These are phyloP conservation scores for Gossypium arboreum DNA, from an alignment of 345 rosid genomes.

Conservation along the genomic window DNA sequence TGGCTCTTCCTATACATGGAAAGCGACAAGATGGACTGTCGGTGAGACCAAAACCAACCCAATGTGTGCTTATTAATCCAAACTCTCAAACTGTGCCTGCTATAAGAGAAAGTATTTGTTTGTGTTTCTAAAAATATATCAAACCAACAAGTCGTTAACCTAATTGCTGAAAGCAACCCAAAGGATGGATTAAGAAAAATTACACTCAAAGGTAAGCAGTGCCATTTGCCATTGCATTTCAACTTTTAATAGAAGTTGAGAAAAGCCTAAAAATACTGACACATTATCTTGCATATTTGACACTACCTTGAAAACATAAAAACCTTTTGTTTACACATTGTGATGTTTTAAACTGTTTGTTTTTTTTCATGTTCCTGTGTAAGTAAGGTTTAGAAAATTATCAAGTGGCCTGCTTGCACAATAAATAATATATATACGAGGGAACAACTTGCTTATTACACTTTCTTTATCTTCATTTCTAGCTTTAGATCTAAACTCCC, in stretches of 20 bases:
- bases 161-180: neutral
- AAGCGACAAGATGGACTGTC: neutral
- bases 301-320: conserved; percentile 24
- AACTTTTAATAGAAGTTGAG: neutral
- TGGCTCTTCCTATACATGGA: neutral
- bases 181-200: neutral
- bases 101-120: no score
- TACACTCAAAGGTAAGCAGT: neutral
- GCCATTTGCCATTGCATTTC: neutral
- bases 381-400: neutral
- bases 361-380: neutral
- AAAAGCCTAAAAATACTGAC: neutral
- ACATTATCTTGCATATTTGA: neutral
- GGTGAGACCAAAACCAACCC: neutral
- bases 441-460: conserved; percentile 5
- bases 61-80: no score
- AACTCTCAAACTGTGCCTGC: no score
- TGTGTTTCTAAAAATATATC: no score
- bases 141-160: no score
- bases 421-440: neutral
- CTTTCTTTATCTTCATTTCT: neutral
- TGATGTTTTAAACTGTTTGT: neutral
- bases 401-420: conserved; percentile 11
- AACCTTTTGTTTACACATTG: neutral
- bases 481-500: conserved; percentile 17